Conservation (phyloP, 495 filamentous ascomycete species). For the Letharia columbiana region DNA sequence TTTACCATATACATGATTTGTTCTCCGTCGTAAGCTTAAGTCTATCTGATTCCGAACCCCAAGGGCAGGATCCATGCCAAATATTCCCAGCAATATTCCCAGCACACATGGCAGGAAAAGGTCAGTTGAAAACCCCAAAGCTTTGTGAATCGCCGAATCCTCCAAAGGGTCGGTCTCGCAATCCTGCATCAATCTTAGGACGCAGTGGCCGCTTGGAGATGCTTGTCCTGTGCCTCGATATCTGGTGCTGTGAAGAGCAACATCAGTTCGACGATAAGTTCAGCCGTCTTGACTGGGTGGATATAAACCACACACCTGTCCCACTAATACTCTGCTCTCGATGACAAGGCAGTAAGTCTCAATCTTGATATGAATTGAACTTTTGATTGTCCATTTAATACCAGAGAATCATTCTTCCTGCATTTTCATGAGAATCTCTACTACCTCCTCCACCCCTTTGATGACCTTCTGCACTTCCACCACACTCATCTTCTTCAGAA, state of each 20-base stretch:
- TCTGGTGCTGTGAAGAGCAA: neutral
- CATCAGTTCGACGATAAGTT: neutral
- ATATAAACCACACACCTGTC: neutral
- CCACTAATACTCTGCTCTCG: neutral
- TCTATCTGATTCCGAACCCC: neutral
- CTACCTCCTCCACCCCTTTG: slow-evolving; percentile 41
- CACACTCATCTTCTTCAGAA: slow-evolving; percentile 52
- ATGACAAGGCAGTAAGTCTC: neutral
- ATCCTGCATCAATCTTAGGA: neutral
- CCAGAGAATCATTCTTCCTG: slow-evolving; percentile 23
- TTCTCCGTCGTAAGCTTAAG: neutral
- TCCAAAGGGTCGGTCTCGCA: neutral
- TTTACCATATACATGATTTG: neutral
- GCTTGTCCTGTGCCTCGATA: neutral
- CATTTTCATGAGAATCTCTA: slow-evolving; percentile 43
- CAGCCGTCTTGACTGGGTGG: neutral
- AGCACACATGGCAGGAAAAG: neutral
- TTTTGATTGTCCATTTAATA: slow-evolving; percentile 18
- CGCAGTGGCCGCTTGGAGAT: neutral
- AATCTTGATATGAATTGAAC: neutral
- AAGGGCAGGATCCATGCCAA: too few relatives aligned
- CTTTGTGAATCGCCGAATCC: neutral
- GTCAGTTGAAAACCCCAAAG: neutral
- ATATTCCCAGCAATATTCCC: too few relatives aligned
- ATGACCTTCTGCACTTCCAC: slow-evolving; percentile 44